Evolutionary conservation across 2,329 filamentous ascomycete species (phyloP), one percentile per base, ranked within the genome.

Genomic region (Fonsecaea monophora): DNA sequence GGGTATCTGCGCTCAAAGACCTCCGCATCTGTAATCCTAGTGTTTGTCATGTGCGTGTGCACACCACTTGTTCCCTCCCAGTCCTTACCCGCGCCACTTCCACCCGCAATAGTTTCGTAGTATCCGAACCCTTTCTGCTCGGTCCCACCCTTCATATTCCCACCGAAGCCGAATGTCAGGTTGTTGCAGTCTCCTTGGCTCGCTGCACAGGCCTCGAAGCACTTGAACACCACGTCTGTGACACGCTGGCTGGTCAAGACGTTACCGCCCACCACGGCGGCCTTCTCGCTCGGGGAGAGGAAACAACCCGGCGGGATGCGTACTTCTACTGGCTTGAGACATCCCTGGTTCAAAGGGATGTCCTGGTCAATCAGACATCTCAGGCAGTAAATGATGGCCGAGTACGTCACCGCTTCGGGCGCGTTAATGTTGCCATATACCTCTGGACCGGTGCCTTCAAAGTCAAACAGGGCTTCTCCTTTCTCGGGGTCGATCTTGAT

Each of bases 41-140:
- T 95, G 77, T 95, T 96, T 10, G 92, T 95, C 90, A 94, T 94
- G 79, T 94, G 91, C 3, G 88, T 90, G 75, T 95, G 91, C 38
- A 94, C 90, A 25, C 91, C 91, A 65, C 84, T 88, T 30, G 91
- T 90, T 30, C 92, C 92, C 66, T 89, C 84, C 92, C 92, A 95
- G 25, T 85, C 84, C 0, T 89, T 86, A 0, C 92, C 92, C 0
- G 92, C 92, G 53, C 91, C 92, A 53, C 86, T 89, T 2, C 92
- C 92, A 48, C 92, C 92, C 0, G 91, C 90, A 68, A 95, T 94
- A 2, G 92, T 95, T 78, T 95, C 92, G 77, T 94, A 94, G 81
- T 94, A 95, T 9, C 92, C 92, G 75, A 95, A 95, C 0, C 92
- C 92, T 40, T 87, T 87, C n/a, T 87, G 82, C 35, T 72, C 64